Base-by-base conservation (phyloP, 208 protist genomes). In the Kentomonas sorsogonicus region DNA sequence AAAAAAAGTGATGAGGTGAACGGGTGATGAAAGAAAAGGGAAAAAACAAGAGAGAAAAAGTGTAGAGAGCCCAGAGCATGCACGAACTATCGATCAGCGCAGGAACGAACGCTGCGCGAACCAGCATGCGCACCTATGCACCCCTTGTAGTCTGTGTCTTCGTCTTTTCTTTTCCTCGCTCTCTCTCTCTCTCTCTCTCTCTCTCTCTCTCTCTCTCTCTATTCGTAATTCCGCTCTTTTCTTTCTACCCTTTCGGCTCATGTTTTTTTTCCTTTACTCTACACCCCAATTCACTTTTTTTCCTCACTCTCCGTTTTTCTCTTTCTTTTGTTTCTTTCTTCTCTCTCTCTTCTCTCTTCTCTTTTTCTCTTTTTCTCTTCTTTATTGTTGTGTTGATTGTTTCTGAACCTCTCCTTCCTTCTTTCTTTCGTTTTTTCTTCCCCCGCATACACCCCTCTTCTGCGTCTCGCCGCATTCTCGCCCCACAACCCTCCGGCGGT, bases 331-430 rank as follows among this genome's bases (percentile, higher is more conserved):
- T 30, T 48, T 5, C 20, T 23, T 15, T 58, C n/a, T n/a, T n/a
- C n/a, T n/a, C n/a, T n/a, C n/a, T n/a, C n/a, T n/a, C n/a, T n/a
- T 44, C 23, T 20, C 4, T 22, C 25, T 57, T 44, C 23, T 20
- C 4, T 22, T 20, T 57, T 44, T 47, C 39, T 44, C 29, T 36
- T 38, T 61, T 47, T 61, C 23, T 38, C 29, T 61, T 59, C 47
- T 44, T 58, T 34, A 10, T 30, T 48, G 18, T 13, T 23, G 30
- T 58, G n/a, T n/a, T n/a, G n/a, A n/a, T n/a, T n/a, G n/a, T n/a
- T n/a, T n/a, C n/a, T n/a, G n/a, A n/a, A n/a, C n/a, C n/a, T n/a
- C n/a, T n/a, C n/a, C n/a, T n/a, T n/a, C n/a, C n/a, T n/a, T n/a
- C n/a, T n/a, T n/a, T n/a, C n/a, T n/a, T n/a, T n/a, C n/a, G n/a